These are phyloP conservation scores for Neurospora tetrasperma DNA, from an alignment of 495 filamentous ascomycete species.

Conservation along the genomic window DNA sequence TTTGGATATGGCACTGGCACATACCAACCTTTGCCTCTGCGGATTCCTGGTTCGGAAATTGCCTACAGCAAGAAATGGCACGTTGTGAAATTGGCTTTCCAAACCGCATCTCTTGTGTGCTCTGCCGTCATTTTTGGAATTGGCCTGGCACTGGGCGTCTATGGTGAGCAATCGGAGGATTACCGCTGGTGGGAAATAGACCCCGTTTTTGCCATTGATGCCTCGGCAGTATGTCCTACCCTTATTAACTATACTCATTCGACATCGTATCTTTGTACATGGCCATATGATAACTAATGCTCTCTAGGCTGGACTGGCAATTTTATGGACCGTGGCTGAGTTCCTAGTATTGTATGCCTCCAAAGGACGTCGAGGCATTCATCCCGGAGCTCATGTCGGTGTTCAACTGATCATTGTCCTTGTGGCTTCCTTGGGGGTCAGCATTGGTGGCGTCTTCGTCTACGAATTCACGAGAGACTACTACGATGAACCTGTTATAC, in stretches of 20 bases:
- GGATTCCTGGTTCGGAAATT: not conserved
- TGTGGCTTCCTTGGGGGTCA: constrained; percentile 7
- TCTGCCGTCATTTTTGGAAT: constrained; percentile 24
- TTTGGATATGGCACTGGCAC: not conserved
- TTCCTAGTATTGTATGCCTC: constrained; percentile 21
- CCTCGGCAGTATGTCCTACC: constrained; percentile 8
- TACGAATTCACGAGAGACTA: constrained; percentile 1
- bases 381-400: constrained; percentile 29
- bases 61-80: constrained; percentile 17
- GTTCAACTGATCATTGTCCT: constrained; percentile 27
- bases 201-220: constrained; percentile 3
- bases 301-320: constrained; percentile 20
- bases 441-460: constrained; percentile 10
- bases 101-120: constrained; percentile 14
- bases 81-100: constrained; percentile 22
- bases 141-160: constrained; percentile 7
- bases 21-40: not conserved
- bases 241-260: not conserved
- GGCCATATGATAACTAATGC: constrained; percentile 1
- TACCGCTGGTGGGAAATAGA: not conserved
- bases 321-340: constrained; percentile 29
- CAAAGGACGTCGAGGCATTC: constrained; percentile 19
- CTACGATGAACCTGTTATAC: constrained; percentile 4
- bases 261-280: not conserved
- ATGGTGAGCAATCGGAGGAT: constrained; percentile 4